Evolutionary conservation across 768 basidiomycete species (phyloP), one percentile per base, ranked within the genome.

Genomic region (Lepiota venenata): DNA sequence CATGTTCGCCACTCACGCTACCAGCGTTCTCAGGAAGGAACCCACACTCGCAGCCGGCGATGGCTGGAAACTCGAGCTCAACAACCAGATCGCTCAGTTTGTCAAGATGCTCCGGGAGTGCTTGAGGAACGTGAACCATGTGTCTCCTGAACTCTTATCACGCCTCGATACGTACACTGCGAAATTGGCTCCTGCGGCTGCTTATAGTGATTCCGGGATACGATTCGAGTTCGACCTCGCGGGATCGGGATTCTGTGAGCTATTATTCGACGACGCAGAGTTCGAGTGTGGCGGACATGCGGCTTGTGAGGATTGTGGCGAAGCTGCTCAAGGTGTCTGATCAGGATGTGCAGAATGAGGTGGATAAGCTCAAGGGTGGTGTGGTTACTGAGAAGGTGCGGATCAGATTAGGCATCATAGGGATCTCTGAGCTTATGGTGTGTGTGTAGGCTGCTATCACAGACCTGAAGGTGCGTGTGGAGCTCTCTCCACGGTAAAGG

Each of bases 1-100:
- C 48, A 90, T 91, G 80, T 98, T 98, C 63, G 95, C 95, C 10
- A 91, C 94, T 1, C 86, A 93, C 49, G 91, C 96, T 2, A 93
- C 91, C 2, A 79, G 82, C 22, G 83, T 91, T 8, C 79, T 98
- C 56, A 89, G 87, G 79, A 97, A 97, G 71, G 93, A 95, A 60
- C 90, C 90, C 0, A 79, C 88, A 2, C 74, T 94, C 1, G 38
- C 53, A 4, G 80, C 79, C 14, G 88, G 84, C 20, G 94, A 97
- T 45, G 88, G 83, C 18, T 98, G 95, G 95, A 98, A 98, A 66
- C 66, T 84, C 43, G 92, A 95, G 67, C 80, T 98, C 41, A 95
- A 97, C 68, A 87, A 85, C 58, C 97, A 98, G 62, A 93, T 97
- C 55, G 85, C 86, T 0, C 78, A 85, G 51, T 98, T 99, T 66